Evolutionary conservation across 108 stramenopile genomes (phyloP), one percentile per base, ranked within the genome.

Genomic region (Schizochytrium sp.): DNA sequence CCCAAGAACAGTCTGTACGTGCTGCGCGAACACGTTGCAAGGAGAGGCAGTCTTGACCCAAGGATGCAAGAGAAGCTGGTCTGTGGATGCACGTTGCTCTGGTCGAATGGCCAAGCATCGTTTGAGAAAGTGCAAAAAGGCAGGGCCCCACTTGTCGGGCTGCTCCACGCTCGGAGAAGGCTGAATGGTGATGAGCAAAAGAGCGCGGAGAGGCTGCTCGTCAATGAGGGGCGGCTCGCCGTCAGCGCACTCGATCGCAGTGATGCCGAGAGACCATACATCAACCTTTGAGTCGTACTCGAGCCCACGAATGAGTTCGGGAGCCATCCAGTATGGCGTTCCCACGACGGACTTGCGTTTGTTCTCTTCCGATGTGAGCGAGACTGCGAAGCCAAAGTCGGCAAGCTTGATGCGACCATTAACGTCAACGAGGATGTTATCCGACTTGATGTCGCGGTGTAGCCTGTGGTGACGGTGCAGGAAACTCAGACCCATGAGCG

Each of bases 291-390:
- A 90, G 60, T 93, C 94, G 92, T 94, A 94, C 59, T 92, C 91
- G 18, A 90, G 72, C 18, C 93, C 93, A 87, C 90, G 91, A 44
- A 95, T 94, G 28, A 95, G 89, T 72, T 95, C 95, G 14, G 95
- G 95, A 0, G 94, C 94, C 95, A 95, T 95, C 95, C 95, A 95
- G 51, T 93, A 94, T 21, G 93, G 94, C 87, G 95, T 95, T 19
- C 95, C 95, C 55, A 94, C 94, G 5, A 94, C 94, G n/a, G 92
- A 91, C 3, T 60, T 92, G 44, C 94, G 91, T 58, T 93, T 94
- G 47, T 57, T 83, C 60, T 92, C 63, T 63, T 94, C 94, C 87
- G 58, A 47, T 6, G 94, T 94, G 57, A 95, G 87, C 18, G 63
- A 90, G 5, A 91, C 91, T 5, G 95, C 95, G 58, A 95, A 95